phyloP scores from a whole-genome alignment of 2,329 filamentous ascomycete species.

The Beauveria sp. region DNA sequence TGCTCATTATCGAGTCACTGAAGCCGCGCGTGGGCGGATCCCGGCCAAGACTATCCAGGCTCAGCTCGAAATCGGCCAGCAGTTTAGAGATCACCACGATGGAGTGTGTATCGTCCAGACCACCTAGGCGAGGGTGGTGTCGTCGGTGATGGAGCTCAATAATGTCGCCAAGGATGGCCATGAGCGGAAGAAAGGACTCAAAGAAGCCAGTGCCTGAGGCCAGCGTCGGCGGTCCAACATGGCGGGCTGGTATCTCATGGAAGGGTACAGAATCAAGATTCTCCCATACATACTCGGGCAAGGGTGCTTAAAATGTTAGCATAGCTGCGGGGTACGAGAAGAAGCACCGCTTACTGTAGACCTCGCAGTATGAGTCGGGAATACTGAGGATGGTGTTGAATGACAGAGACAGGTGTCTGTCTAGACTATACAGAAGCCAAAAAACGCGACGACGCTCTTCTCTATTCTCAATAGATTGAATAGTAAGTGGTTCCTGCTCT shows the following conservation, averaged over 20 bases:
- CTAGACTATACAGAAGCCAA: slow-evolving; percentile 40
- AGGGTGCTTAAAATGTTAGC: slow-evolving; percentile 20
- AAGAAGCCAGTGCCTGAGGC: slow-evolving; percentile 38
- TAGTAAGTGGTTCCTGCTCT: slow-evolving; percentile 19
- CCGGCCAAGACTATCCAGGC: slow-evolving; percentile 24
- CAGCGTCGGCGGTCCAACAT: slow-evolving; percentile 29
- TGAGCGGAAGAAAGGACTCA: slow-evolving; percentile 42
- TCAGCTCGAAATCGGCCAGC: slow-evolving; percentile 31
- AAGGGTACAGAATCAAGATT: slow-evolving; percentile 26
- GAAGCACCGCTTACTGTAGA: slow-evolving; percentile 23
- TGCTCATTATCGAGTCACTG: neutral
- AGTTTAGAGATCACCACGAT: slow-evolving; percentile 27
- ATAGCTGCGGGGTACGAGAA: neutral
- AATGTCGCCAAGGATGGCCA: slow-evolving; percentile 40
- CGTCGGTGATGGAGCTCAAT: slow-evolving; percentile 38
- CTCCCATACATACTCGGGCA: slow-evolving; percentile 34
- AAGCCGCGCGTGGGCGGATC: slow-evolving; percentile 14
- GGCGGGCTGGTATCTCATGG: slow-evolving; percentile 24
- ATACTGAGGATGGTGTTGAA: slow-evolving; percentile 37
- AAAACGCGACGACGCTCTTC: slow-evolving; percentile 40
- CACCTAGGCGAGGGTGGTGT: slow-evolving; percentile 34
- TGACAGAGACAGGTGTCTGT: slow-evolving; percentile 38
- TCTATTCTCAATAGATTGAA: slow-evolving; percentile 30
- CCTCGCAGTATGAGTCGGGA: slow-evolving; percentile 37
- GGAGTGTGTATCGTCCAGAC: slow-evolving; percentile 26